These are phyloP conservation scores for Cryphonectria radicalis DNA, from an alignment of 2,329 filamentous ascomycete species.

Conservation along the genomic window DNA sequence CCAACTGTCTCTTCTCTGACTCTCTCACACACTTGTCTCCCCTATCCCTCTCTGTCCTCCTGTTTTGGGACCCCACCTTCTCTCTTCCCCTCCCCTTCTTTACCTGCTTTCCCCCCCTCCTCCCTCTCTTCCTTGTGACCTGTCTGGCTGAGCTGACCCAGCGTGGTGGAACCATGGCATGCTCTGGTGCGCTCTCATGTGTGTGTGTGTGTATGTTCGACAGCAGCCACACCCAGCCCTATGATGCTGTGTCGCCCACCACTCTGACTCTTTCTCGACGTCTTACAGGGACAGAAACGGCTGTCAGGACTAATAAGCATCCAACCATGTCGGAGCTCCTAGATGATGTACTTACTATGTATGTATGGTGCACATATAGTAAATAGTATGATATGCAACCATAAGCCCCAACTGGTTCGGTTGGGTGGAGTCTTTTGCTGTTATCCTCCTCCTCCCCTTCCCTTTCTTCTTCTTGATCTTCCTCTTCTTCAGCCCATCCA, in stretches of 20 bases:
- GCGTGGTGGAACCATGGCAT: neutral
- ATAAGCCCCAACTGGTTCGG: neutral
- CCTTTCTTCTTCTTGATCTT: neutral
- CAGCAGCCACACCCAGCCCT: slow-evolving; percentile 11
- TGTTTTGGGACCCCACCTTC: neutral
- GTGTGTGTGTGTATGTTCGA: neutral
- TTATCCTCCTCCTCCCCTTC: neutral
- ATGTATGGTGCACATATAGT: neutral
- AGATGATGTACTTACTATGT: neutral
- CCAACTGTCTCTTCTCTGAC: neutral
- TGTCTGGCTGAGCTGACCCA: neutral
- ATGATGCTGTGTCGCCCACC: neutral
- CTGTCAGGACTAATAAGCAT: neutral
- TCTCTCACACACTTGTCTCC: neutral
- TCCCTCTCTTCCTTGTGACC: neutral
- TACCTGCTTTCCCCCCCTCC: neutral
- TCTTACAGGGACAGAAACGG: neutral
- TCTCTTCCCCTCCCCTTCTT: neutral
- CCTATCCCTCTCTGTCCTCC: neutral
- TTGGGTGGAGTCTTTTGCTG: neutral
- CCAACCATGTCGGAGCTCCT: neutral
- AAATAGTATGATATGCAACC: neutral
- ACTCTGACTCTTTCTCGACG: neutral
- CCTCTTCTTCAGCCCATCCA: slow-evolving; percentile 1
- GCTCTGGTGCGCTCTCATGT: neutral